A percentile compares a stretch with the other conserved stretches of the same genome.
phyloP scores from a whole-genome alignment of 1,139 yeast species.

The Saccharomyces hybrid region DNA sequence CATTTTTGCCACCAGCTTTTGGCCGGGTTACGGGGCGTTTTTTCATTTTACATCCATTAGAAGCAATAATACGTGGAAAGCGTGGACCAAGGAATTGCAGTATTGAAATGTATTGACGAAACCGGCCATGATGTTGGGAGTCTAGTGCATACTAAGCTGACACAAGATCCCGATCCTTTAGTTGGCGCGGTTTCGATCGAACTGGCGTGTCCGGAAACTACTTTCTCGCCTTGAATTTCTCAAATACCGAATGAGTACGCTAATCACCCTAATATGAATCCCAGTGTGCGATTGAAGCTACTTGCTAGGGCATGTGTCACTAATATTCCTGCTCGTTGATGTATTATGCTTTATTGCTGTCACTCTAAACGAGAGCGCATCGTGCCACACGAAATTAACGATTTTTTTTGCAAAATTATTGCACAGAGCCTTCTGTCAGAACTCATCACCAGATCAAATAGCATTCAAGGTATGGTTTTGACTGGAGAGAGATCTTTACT shows the following conservation, averaged over 20 bases:
- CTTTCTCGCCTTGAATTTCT: neutral
- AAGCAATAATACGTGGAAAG: neutral
- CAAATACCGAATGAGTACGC: neutral
- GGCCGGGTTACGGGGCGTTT: neutral
- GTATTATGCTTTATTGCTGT: neutral
- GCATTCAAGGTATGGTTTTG: neutral
- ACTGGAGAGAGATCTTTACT: neutral
- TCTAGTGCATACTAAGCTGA: neutral
- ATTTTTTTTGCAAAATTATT: neutral
- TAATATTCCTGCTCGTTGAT: neutral
- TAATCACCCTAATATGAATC: neutral
- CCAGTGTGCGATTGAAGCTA: neutral
- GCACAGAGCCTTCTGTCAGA: neutral
- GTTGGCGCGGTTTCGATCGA: neutral
- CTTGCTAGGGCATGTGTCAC: neutral
- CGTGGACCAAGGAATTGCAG: neutral
- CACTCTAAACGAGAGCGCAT: neutral
- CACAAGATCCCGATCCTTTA: neutral
- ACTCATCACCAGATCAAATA: conserved; percentile 1
- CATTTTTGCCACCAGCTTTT: conserved; percentile 4
- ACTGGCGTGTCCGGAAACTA: neutral
- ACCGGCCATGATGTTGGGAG: neutral
- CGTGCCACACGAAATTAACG: neutral
- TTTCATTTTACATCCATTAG: neutral
- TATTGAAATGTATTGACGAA: neutral